Percentiles rank a stretch among this genome's conserved stretches.
phyloP scores from a whole-genome alignment of 495 filamentous ascomycete species.

The Podospora appendiculata region DNA sequence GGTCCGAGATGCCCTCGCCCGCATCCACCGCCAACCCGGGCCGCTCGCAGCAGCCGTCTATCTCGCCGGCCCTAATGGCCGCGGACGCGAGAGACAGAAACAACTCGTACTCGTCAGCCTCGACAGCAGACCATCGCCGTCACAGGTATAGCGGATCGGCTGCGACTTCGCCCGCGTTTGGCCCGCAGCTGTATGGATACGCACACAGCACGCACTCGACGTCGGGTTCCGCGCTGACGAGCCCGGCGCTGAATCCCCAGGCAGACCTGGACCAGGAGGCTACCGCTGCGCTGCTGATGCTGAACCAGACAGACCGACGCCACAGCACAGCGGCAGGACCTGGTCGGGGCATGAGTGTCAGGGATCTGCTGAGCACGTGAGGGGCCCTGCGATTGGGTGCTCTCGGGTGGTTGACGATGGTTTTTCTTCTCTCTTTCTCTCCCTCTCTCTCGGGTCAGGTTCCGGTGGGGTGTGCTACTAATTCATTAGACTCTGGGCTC shows the following conservation, averaged over 20 bases:
- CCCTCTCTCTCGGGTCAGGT: no score
- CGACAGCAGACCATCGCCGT: constrained; percentile 29
- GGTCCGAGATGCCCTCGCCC: constrained; percentile 25
- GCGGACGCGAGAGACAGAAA: constrained; percentile 29
- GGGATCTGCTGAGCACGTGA: constrained; percentile 61
- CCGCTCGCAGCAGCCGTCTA: constrained; percentile 33
- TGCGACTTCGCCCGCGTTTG: constrained; percentile 40
- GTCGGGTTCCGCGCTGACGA: constrained; percentile 37
- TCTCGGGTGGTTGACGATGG: no score
- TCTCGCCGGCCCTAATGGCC: constrained; percentile 40
- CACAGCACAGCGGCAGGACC: constrained; percentile 10
- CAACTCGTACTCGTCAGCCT: constrained; percentile 38
- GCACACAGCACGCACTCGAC: constrained; percentile 18
- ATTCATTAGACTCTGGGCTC: no score
- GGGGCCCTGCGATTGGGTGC: no score
- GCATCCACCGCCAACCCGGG: constrained; percentile 19
- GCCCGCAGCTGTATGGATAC: constrained; percentile 25
- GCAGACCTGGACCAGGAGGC: constrained; percentile 65
- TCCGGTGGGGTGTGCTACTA: no score
- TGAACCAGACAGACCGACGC: constrained; percentile 56
- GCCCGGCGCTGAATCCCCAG: constrained; percentile 39
- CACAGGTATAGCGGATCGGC: constrained; percentile 39
- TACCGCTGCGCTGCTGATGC: constrained; percentile 70
- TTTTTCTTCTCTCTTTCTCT: no score
- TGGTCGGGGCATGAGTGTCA: constrained; percentile 64